These are phyloP conservation scores for Solanum hybrid DNA, from an alignment of 305 asterid species.

Conservation along the genomic window DNA sequence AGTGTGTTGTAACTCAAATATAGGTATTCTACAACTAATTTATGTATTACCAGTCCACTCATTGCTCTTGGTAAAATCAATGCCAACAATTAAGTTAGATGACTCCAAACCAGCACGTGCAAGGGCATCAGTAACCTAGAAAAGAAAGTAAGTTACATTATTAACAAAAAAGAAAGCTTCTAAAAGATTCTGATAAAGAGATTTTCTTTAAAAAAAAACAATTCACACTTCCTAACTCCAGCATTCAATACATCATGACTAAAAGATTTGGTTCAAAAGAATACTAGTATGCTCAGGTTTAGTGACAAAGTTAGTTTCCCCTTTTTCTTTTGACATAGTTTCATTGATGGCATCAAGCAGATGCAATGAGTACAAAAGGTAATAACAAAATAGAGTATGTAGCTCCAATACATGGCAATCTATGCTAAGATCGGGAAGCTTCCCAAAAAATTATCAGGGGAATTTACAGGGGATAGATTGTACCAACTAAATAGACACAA, in stretches of 20 bases:
- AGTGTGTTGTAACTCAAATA: not conserved
- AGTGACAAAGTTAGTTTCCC: not conserved
- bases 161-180: not conserved
- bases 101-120: constrained; percentile 94
- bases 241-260: not conserved
- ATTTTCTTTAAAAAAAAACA: not conserved
- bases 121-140: constrained; percentile 87
- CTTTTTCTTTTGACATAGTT: not conserved
- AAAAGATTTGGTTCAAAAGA: not conserved
- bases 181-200: not conserved
- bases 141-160: not conserved
- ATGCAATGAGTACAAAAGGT: not conserved
- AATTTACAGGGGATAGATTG: not conserved
- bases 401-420: not conserved
- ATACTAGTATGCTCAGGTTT: not conserved
- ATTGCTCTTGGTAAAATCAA: constrained; percentile 96
- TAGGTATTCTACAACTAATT: not conserved
- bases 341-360: not conserved
- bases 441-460: not conserved
- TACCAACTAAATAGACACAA: not conserved
- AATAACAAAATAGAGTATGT: not conserved
- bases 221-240: not conserved
- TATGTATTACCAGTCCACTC: constrained; percentile 80
- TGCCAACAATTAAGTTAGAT: constrained; percentile 86
- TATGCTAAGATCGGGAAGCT: not conserved